Conservation (phyloP, 2,329 filamentous ascomycete genomes). For the Colletotrichum zoysiae region DNA sequence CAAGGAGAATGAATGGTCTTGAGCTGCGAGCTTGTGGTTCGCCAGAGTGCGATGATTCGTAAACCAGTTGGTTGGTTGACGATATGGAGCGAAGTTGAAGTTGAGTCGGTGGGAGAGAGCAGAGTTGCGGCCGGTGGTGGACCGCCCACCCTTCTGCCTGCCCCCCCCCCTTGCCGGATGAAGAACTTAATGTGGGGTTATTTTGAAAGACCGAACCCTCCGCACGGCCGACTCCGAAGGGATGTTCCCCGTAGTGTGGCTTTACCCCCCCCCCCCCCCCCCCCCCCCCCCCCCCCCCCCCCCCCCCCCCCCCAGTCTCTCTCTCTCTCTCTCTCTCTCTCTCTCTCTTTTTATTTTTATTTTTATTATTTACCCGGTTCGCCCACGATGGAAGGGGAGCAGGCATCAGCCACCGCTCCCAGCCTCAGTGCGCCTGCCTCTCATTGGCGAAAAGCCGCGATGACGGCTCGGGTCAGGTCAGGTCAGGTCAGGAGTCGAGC, state of each 20-base stretch:
- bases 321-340: too few species aligned
- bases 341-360: background rate
- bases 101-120: background rate
- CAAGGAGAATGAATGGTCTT: background rate
- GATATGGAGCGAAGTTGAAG: slow-evolving; percentile 24
- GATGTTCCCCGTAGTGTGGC: background rate
- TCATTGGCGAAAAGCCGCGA: slow-evolving; percentile 25
- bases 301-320: too few species aligned
- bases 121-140: slow-evolving; percentile 4
- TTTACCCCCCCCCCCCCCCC: too few species aligned
- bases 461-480: background rate
- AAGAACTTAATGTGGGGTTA: slow-evolving; percentile 26
- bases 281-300: too few species aligned
- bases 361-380: background rate
- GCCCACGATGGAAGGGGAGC: background rate
- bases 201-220: background rate
- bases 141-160: background rate
- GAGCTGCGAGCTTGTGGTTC: slow-evolving; percentile 20
- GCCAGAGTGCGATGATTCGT: slow-evolving; percentile 27
- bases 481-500: background rate
- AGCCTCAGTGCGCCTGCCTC: background rate
- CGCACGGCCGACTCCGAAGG: slow-evolving; percentile 32
- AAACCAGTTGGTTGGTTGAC: slow-evolving; percentile 4
- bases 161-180: background rate
- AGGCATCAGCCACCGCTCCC: slow-evolving; percentile 8